Base-by-base conservation (phyloP, 2,329 filamentous ascomycete genomes). In the Claviceps sp. region DNA sequence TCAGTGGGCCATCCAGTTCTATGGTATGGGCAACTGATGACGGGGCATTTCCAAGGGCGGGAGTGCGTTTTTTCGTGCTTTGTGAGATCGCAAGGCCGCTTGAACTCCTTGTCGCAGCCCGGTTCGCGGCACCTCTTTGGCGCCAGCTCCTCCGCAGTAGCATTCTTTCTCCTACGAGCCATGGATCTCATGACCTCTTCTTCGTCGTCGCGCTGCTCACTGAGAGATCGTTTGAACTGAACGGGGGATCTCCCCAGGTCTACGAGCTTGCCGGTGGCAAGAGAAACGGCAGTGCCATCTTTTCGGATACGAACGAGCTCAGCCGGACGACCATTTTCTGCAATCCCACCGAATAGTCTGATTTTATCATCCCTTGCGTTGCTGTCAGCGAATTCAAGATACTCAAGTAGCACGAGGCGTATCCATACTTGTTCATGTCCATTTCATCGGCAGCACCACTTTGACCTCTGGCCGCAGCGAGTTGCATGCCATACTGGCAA, bases 31-130 rank as follows among this genome's bases (percentile, higher is more conserved):
- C 93, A 97, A 46, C 80, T 82, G 42, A 78, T 64, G 22, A 87
- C 74, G 6, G 82, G 78, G 69, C 93, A 98, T 74, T 98, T 98
- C 86, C 87, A 96, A 10, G 91, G 93, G 39, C 93, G 87, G 52
- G 88, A 89, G 68, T 98, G 93, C 0, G 91, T 97, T 76, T 97
- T 98, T 72, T 95, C 87, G 70, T 98, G 93, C 75, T 97, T 97
- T 59, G 89, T 96, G 54, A 97, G 74, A 67, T 98, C 93, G 69
- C 93, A 97, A n/a, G 89, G 89, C 56, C 93, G 84, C 70, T 93
- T 94, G 74, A 97, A 97, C 68, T 91, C 82, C 71, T 95, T 96
- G 68, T 81, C 82, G 71, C 91, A 97, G 42, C 80, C 80, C 5
- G 74, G 73, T 64, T 89, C 80, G 56, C 78, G 77, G 74, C 89